A percentile compares a stretch with the other conserved stretches of the same genome.
Evolutionary conservation across 768 basidiomycete genomes (phyloP).

Genomic region (Mycena galericulata): DNA sequence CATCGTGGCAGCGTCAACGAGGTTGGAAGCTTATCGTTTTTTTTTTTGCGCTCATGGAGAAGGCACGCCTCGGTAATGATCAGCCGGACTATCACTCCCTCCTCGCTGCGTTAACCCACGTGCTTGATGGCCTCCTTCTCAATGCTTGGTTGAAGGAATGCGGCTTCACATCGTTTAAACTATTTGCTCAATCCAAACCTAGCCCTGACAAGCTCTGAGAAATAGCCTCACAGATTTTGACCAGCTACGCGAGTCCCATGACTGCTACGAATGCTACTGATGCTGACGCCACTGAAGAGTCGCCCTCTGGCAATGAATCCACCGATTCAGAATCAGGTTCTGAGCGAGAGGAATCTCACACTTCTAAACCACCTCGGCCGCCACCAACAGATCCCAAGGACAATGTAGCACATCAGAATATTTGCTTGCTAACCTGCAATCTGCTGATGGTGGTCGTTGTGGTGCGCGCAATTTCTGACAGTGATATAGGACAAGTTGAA

Average conservation of each 20-base stretch:
- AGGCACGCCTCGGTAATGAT: conserved; percentile 40
- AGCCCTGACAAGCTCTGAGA: conserved; percentile 25
- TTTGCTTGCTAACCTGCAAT: conserved; percentile 30
- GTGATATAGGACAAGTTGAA: conserved; percentile 5
- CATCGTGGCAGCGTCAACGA: conserved; percentile 44
- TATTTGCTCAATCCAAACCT: too few species aligned
- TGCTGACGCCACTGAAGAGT: too few species aligned
- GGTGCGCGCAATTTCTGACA: conserved; percentile 19
- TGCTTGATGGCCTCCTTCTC: conserved; percentile 34
- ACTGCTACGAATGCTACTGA: too few species aligned
- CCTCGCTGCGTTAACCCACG: conserved; percentile 28
- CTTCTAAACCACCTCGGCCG: too few species aligned
- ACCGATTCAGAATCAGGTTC: too few species aligned
- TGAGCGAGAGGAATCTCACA: too few species aligned
- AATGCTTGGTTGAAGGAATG: conserved; percentile 38
- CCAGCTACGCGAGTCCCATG: conserved; percentile 25
- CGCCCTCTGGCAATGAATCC: too few species aligned
- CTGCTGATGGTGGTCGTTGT: conserved; percentile 32
- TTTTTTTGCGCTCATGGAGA: conserved; percentile 47
- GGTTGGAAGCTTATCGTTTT: conserved; percentile 43
- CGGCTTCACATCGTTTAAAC: not conserved
- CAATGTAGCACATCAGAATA: conserved; percentile 26
- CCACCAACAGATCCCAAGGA: conserved; percentile 12
- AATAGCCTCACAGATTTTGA: conserved; percentile 29
- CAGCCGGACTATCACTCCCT: conserved; percentile 42